Evolutionary conservation across 495 filamentous ascomycete genomes (phyloP), one percentile per base, ranked within the genome.

Genomic region (Penicillium chermesinum): DNA sequence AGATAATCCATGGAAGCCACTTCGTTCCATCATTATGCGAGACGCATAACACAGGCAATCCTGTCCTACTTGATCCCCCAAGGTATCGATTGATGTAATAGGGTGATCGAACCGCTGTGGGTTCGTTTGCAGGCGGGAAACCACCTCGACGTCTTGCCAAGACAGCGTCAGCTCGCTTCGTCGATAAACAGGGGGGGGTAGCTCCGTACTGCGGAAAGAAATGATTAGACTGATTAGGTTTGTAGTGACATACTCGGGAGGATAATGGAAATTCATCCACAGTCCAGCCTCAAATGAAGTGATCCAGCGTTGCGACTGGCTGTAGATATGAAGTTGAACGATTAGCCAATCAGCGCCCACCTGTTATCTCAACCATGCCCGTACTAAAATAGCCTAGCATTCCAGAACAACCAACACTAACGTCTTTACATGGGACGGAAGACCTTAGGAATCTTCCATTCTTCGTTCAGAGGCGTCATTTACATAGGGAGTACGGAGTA

Each of bases 291-390:
- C 18, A 27, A 6, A 25, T 5, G 7, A 36, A 1, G 7, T 40
- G n/a, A 54, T 44, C 13, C 20, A 37, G 22, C 44, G 27, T 20
- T 37, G 34, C 37, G 43, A 63, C 53, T 65, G 62, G 62, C 45
- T 60, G 57, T 60, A 65, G 62, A 65, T 65, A 65, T 60, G 51
- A 53, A 19, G 41, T 48, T 37, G 16, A 15, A 6, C 14, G 5
- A 35, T 21, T 30, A 14, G 25, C 62, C 62, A 65, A 65, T 65
- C 56, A 63, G 14, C 35, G 38, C 6, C 30, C 17, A 30, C 30
- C 16, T 16, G 52, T 59, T 62, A 62, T 64, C 61, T 57, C 22
- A 13, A 16, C 20, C 15, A 4, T 41, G 2, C 15, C n/a, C n/a
- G n/a, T n/a, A n/a, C n/a, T n/a, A n/a, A n/a, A n/a, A n/a, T n/a